Evolutionary conservation across 1,284 basidiomycete genomes (phyloP), one percentile per base, ranked within the genome.

Genomic region (Rhodotorula sp.): DNA sequence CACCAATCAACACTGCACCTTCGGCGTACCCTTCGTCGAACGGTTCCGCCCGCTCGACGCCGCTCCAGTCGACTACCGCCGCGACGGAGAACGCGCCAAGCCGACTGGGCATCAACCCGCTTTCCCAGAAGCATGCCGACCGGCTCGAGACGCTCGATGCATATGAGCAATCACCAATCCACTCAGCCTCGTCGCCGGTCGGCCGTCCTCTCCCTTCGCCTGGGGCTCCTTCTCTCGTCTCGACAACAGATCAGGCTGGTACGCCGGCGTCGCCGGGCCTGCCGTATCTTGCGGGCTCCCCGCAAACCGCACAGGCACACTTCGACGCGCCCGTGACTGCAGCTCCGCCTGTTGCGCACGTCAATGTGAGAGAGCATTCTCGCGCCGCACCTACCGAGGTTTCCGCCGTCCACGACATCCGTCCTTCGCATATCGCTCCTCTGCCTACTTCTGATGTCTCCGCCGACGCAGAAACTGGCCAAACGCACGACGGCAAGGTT

Each of bases 121-220:
- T 17, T 27, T 29, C 15, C 20, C 54, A 17, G 30, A 29, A 4
- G 19, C 32, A 19, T 19, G n/a, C 22, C 53, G 46, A 9, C 49
- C 66, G 9, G 63, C 48, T 19, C 4, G n/a, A 39, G 39, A 67
- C 60, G 32, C 65, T 67, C 39, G 49, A 66, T 27, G 44, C 57
- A 8, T 70, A 70, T 59, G 32, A 20, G n/a, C 5, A 58, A 59
- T 47, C 46, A 39, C 49, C 49, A 27, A 44, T 49, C 51, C 9
- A 62, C 48, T n/a, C 66, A 51, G 36, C 34, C 24, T 5, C 71
- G 2, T 73, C 67, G 20, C 65, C 71, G 1, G 71, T 67, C 15
- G 67, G 39, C 39, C 71, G 1, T 46, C 64, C 17, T 52, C 58
- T 15, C 20, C 55, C 20, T 58, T 30, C 48, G 3, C 39, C 39